These are phyloP conservation scores for Suillus subaureus DNA, from an alignment of 768 basidiomycete species.

Conservation along the genomic window DNA sequence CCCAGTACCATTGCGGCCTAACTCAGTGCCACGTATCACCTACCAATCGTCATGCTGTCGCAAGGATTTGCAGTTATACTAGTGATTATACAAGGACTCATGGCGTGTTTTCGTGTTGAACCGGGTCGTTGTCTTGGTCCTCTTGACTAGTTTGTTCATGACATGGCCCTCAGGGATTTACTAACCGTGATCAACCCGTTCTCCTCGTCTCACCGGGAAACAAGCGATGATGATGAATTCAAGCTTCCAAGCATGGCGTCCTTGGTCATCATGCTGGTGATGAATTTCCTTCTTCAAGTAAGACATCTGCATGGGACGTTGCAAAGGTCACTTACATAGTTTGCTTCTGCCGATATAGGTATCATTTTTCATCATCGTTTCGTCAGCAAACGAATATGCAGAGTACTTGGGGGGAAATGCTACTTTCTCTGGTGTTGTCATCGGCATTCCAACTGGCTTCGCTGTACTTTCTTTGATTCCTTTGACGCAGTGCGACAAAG, in stretches of 20 bases:
- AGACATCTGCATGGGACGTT: conserved; percentile 3
- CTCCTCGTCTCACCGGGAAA: neutral
- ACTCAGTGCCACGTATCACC: neutral
- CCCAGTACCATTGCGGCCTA: neutral
- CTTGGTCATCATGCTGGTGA: conserved; percentile 45
- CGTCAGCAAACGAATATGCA: conserved; percentile 65
- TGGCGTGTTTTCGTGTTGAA: neutral
- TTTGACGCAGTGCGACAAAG: conserved; percentile 56
- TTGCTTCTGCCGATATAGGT: conserved; percentile 39
- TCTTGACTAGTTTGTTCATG: neutral
- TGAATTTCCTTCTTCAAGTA: conserved; percentile 51
- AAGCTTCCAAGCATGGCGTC: conserved; percentile 51
- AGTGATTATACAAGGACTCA: neutral
- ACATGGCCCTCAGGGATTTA: neutral
- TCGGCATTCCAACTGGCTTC: conserved; percentile 68
- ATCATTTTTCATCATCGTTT: conserved; percentile 70
- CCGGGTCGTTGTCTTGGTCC: neutral
- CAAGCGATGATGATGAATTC: conserved; percentile 29
- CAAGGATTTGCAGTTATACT: neutral
- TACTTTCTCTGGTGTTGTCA: conserved; percentile 68
- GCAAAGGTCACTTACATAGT: neutral
- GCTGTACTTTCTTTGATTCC: conserved; percentile 61
- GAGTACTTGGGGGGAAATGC: conserved; percentile 63
- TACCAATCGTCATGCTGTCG: neutral
- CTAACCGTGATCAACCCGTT: neutral